Conservation (phyloP, 306 rosid genomes). For the Carpinus viminea region DNA sequence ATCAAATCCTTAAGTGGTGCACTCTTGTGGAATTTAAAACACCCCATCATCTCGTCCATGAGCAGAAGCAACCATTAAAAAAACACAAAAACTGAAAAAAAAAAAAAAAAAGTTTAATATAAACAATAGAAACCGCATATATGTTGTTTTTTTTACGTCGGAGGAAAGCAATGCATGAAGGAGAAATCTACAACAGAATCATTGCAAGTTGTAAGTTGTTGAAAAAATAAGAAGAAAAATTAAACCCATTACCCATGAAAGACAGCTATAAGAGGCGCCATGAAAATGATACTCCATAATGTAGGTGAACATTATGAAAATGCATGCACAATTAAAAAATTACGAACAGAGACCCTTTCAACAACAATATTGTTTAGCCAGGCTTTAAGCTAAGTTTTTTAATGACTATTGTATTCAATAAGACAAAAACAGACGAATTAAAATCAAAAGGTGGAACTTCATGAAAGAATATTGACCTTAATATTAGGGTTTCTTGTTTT, state of each 20-base stretch:
- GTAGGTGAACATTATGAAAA: constrained; percentile 21
- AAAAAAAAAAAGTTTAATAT: neutral
- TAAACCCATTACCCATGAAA: neutral
- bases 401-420: neutral
- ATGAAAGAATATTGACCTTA: constrained; percentile 48
- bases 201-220: constrained; percentile 23
- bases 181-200: constrained; percentile 34
- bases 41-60: constrained; percentile 39
- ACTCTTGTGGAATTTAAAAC: constrained; percentile 43
- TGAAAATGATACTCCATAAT: constrained; percentile 14
- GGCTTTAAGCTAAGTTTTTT: constrained; percentile 16
- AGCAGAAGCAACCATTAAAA: constrained; percentile 8
- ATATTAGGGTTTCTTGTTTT: constrained; percentile 37
- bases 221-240: neutral
- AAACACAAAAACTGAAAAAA: constrained; percentile 19
- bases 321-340: constrained; percentile 47
- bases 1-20: constrained; percentile 59
- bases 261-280: constrained; percentile 24
- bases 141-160: constrained; percentile 12
- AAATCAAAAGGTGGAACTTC: constrained; percentile 41
- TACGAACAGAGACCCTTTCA: constrained; percentile 6
- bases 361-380: constrained; percentile 5
- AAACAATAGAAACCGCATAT: neutral
- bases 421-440: constrained; percentile 13
- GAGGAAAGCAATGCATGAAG: constrained; percentile 41